Base-by-base conservation (phyloP, 148 eudicot species). In the Vaccinium darrowii region DNA sequence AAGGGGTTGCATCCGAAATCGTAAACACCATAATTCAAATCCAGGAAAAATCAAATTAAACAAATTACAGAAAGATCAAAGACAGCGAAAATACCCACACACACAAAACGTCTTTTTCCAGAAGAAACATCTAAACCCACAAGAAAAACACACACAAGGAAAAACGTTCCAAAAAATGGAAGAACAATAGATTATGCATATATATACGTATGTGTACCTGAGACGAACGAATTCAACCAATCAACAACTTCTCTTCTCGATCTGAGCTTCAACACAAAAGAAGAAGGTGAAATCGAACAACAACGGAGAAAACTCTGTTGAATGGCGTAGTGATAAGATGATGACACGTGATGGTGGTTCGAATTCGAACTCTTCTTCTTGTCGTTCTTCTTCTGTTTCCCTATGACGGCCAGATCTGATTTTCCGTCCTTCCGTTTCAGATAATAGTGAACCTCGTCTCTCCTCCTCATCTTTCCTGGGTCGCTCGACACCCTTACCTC, bases 401-500 rank as follows among this genome's bases (percentile, higher is more conserved):
- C 98, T 39, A 94, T 86, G 5, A 94, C 94, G 51, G 88, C 99
- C 56, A 94, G 91, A 91, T 92, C 96, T 81, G 87, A 86, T 53
- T 84, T 82, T 19, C 97, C 98, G 74, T 91, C 93, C 79, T 71
- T 84, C 60, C 88, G 84, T n/a, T 88, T 93, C 88, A 96, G 81
- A 21, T 87, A 91, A 54, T 92, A 96, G 11, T 86, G 91, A 19
- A 94, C 93, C 85, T 92, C 96, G 63, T 12, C 16, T 27, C 36
- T 67, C 73, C 36, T 25, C 23, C 56, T 52, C 54, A 91, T 87
- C 86, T 86, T 90, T 62, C 94, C 94, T 83, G 78, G 87, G 2
- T 90, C 93, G 23, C 82, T 85, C 39, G 91, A 88, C 3, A 92
- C 90, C 60, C 79, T 84, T 83, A 90, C 90, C 92, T 96, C 98